These are phyloP conservation scores for Dalbergia cultrata DNA, from an alignment of 306 rosid genomes.

Conservation along the genomic window DNA sequence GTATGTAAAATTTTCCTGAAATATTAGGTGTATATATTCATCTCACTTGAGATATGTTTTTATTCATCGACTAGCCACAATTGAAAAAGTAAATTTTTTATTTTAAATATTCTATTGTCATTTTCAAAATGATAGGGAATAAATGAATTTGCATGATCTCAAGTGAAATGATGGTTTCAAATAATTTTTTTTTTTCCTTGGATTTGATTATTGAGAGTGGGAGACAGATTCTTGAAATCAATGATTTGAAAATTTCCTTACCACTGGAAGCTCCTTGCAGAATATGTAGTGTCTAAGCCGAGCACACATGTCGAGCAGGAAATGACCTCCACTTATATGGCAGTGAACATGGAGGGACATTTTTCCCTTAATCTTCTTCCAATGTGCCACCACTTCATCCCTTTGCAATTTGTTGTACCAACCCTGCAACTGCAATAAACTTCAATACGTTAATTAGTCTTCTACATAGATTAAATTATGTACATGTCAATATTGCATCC, in stretches of 20 bases:
- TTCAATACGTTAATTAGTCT: not conserved
- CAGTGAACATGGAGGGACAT: conserved; percentile 98
- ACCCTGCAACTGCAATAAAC: conserved; percentile 81
- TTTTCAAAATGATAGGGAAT: too few relatives aligned
- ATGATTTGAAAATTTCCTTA: conserved; percentile 34
- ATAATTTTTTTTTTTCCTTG: too few relatives aligned
- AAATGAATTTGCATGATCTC: too few relatives aligned
- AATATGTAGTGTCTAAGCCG: conserved; percentile 85
- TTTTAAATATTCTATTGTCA: too few relatives aligned
- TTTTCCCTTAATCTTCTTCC: conserved; percentile 84
- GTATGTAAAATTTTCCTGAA: too few relatives aligned
- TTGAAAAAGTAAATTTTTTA: too few relatives aligned
- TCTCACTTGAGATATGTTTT: too few relatives aligned
- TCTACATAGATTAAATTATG: too few relatives aligned
- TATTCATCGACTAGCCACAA: too few relatives aligned
- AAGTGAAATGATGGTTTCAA: too few relatives aligned
- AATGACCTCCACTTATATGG: conserved; percentile 95
- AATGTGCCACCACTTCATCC: conserved; percentile 93
- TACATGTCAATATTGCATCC: not conserved
- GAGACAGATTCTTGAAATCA: conserved; percentile 46
- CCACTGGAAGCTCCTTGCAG: conserved; percentile 89
- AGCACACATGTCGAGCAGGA: conserved; percentile 73
- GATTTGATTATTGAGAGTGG: conserved; percentile 22
- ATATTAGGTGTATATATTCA: too few relatives aligned
- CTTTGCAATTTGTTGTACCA: conserved; percentile 94